A percentile compares a stretch with the other conserved stretches of the same genome.
Evolutionary conservation across 129 eudicot species (phyloP).

Genomic region (Helianthus tuberosus): DNA sequence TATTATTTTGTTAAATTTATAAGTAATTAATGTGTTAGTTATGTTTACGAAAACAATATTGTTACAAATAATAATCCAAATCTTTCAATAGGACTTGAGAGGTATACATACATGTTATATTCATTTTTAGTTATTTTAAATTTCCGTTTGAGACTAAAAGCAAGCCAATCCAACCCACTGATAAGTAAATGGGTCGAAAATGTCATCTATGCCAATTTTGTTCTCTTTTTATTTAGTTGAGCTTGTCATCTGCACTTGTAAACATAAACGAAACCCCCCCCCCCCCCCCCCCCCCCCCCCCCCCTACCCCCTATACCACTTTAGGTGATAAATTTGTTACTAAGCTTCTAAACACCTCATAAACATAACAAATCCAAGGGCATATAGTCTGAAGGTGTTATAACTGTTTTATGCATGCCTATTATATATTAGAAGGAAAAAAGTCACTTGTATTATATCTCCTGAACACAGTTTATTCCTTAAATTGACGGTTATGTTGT

Average conservation of each 20-base stretch:
- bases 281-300: too few species aligned
- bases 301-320: background rate
- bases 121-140: background rate
- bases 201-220: background rate
- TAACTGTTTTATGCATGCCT: background rate
- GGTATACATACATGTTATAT: background rate
- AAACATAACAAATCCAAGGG: background rate
- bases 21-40: background rate
- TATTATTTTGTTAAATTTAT: background rate
- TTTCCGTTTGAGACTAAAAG: background rate
- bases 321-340: background rate
- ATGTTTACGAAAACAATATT: background rate
- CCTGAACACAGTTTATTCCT: conserved; percentile 5
- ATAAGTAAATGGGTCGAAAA: background rate
- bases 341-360: background rate
- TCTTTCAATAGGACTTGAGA: background rate
- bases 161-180: background rate
- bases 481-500: conserved; percentile 3
- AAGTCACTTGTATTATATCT: background rate
- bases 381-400: background rate
- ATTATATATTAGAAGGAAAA: background rate
- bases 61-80: background rate
- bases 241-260: background rate
- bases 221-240: background rate
- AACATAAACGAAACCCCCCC: too few species aligned